Percentiles rank a stretch among this genome's conserved stretches.
These are phyloP conservation scores for Trichoderma oligosporum DNA, from an alignment of 2,329 filamentous ascomycete genomes.

Conservation along the genomic window DNA sequence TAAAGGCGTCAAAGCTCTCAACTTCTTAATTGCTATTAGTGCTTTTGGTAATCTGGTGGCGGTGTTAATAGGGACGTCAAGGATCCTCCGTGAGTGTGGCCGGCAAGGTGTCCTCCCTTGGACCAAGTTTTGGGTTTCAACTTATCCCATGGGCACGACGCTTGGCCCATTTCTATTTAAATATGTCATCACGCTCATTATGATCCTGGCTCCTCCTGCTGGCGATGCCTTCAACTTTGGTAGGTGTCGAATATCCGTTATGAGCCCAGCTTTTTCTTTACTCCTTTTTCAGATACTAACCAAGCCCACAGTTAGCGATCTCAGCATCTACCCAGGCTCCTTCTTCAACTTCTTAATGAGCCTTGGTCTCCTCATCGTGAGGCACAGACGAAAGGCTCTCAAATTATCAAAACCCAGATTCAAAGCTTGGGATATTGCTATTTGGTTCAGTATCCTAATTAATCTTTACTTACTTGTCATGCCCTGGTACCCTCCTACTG, in stretches of 20 bases:
- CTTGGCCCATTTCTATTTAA: slow-evolving; percentile 56
- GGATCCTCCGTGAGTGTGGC: slow-evolving; percentile 58
- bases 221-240: slow-evolving; percentile 63
- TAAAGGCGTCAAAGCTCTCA: slow-evolving; percentile 49
- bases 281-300: slow-evolving; percentile 18
- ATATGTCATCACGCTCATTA: slow-evolving; percentile 54
- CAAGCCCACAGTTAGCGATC: slow-evolving; percentile 50
- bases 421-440: slow-evolving; percentile 53
- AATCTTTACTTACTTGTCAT: slow-evolving; percentile 63
- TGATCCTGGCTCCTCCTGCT: slow-evolving; percentile 58
- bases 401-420: slow-evolving; percentile 50
- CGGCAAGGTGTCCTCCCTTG: slow-evolving; percentile 59
- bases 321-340: slow-evolving; percentile 55
- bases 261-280: not conserved
- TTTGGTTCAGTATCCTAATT: slow-evolving; percentile 57
- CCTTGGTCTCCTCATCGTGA: slow-evolving; percentile 55
- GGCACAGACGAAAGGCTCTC: slow-evolving; percentile 50
- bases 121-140: slow-evolving; percentile 60
- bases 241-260: slow-evolving; percentile 25
- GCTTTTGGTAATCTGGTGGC: slow-evolving; percentile 58
- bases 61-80: slow-evolving; percentile 51
- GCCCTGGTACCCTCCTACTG: slow-evolving; percentile 67
- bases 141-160: slow-evolving; percentile 60
- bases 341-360: slow-evolving; percentile 57
- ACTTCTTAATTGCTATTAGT: slow-evolving; percentile 54